Conservation (phyloP, 2,329 filamentous ascomycete genomes). For the Xenosphaeropsis pyriputrescens region DNA sequence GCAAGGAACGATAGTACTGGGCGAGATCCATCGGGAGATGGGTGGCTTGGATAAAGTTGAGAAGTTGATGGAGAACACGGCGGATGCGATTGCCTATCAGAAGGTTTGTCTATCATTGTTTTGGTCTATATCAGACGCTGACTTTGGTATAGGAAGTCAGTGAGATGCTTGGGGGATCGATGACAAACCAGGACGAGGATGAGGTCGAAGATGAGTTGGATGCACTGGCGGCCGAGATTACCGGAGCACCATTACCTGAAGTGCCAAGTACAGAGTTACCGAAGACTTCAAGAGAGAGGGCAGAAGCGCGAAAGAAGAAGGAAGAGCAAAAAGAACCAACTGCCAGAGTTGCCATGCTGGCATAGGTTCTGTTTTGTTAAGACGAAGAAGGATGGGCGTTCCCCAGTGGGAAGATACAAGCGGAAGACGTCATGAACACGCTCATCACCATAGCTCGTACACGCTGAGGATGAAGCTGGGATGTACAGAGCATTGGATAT, state of each 20-base stretch:
- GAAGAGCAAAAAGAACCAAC: slow-evolving; percentile 4
- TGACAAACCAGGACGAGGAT: slow-evolving; percentile 92
- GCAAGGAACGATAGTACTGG: slow-evolving; percentile 78
- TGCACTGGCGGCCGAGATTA: slow-evolving; percentile 55
- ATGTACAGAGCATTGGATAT: too few relatives aligned
- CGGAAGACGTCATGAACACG: too few relatives aligned
- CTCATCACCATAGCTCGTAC: too few relatives aligned
- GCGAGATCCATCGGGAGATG: slow-evolving; percentile 91
- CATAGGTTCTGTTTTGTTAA: slow-evolving; percentile 5
- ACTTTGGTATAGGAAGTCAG: slow-evolving; percentile 58
- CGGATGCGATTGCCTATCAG: slow-evolving; percentile 85
- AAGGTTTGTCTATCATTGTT: slow-evolving; percentile 36
- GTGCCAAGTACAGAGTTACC: slow-evolving; percentile 10
- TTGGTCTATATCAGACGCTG: background rate
- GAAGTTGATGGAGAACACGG: slow-evolving; percentile 85
- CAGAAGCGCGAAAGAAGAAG: slow-evolving; percentile 11
- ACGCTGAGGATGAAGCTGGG: too few relatives aligned
- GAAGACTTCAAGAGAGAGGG: slow-evolving; percentile 10
- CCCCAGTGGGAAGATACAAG: too few relatives aligned
- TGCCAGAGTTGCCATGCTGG: slow-evolving; percentile 15
- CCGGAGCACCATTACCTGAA: slow-evolving; percentile 17
- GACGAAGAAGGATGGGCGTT: background rate
- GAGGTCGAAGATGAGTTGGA: slow-evolving; percentile 94
- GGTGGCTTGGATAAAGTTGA: slow-evolving; percentile 87
- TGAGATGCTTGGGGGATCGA: slow-evolving; percentile 74